Base-by-base conservation (phyloP, 2,329 filamentous ascomycete genomes). In the Hyphodiscus sp. region DNA sequence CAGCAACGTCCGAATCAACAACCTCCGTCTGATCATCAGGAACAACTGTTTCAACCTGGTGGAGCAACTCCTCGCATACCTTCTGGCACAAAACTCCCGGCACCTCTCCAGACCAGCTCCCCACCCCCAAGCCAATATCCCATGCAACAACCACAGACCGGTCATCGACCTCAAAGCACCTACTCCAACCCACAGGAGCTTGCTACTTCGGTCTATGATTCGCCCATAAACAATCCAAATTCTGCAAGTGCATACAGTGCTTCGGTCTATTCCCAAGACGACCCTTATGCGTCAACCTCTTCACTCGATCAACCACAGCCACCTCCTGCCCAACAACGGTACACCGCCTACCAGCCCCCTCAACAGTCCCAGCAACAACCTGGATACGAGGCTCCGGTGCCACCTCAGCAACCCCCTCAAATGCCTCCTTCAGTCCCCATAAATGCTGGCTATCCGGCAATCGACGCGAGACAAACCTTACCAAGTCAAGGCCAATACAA, bases 111-210 rank as follows among this genome's bases (percentile, higher is more conserved):
- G 57, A 78, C 78, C 4, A 74, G 72, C 43, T 74, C 77, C 26
- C 76, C 80, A 7, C 76, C 79, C 3, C 74, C 69, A 42, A 61
- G 51, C 33, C 69, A 76, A 41, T 82, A 82, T 63, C 73, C 51
- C 44, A 77, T 68, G 68, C 75, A 69, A 51, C 72, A 70, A 54
- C 71, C 65, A 56, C 68, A 69, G 59, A 70, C 67, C 18, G 71
- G 69, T 53, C 81, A 80, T 53, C 81, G 79, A 16, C 84, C 83
- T 2, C 80, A 84, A 64, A 86, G 82, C 68, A 86, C 81, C 11
- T 87, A 86, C 62, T 83, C 84, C 26, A 81, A 82, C 58, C 83
- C 87, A 0, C 88, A 91, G 70, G 88, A 92, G 71, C 75, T 92
- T 46, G 85, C 87, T 23, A 90, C 87, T 0, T 87, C 86, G 1